A percentile compares a stretch with the other conserved stretches of the same genome.
phyloP scores from a whole-genome alignment of 1,284 basidiomycete species.

The Cerrena zonata region DNA sequence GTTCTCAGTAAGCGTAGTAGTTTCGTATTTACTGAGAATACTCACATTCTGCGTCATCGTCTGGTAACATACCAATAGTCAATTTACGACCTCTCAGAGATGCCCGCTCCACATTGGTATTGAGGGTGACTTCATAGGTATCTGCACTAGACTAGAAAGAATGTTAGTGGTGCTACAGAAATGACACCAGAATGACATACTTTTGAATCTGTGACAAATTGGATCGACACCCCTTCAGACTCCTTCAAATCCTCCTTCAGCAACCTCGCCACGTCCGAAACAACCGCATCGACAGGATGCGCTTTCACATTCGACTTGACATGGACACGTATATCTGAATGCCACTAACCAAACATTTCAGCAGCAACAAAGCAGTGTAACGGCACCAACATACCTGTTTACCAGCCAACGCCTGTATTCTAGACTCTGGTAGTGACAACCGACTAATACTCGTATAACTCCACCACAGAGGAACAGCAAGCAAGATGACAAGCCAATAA shows the following conservation, averaged over 20 bases:
- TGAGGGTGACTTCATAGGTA: background rate
- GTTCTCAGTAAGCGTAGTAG: background rate
- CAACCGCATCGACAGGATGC: background rate
- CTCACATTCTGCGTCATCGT: background rate
- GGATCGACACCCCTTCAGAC: background rate
- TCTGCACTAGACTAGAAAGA: slow-evolving; percentile 1
- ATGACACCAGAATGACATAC: slow-evolving; percentile 1
- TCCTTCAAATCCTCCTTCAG: background rate
- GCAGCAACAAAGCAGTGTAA: background rate
- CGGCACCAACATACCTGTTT: slow-evolving; percentile 24
- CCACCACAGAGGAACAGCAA: slow-evolving; percentile 85
- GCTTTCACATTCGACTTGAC: slow-evolving; percentile 30
- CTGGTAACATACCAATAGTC: background rate
- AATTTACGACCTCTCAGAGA: background rate
- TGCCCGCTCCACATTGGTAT: background rate
- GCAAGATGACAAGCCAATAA: slow-evolving; percentile 71
- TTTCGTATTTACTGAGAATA: no score
- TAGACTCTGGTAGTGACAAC: slow-evolving; percentile 61
- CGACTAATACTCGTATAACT: slow-evolving; percentile 80
- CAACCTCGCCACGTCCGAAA: background rate
- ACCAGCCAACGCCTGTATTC: slow-evolving; percentile 49
- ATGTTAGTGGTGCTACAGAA: background rate
- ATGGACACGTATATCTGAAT: slow-evolving; percentile 49
- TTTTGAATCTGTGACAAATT: background rate
- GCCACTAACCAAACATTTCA: slow-evolving; percentile 29